These are phyloP conservation scores for Salvia sclarea DNA, from an alignment of 305 asterid species.

Conservation along the genomic window DNA sequence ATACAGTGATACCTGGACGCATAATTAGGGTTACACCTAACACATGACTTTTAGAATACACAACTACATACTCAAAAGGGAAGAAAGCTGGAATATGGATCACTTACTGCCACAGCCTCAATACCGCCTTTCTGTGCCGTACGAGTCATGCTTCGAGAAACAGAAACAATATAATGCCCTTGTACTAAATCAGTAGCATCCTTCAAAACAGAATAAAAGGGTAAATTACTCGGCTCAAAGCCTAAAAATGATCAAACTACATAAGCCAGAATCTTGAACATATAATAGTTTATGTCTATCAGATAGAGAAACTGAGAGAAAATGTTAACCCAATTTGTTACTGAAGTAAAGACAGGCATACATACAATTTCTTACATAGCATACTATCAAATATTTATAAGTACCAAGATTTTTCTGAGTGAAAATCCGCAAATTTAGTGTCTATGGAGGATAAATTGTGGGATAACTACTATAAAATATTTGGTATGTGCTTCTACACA, in stretches of 20 bases:
- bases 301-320: constrained; percentile 16
- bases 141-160: constrained; percentile 75
- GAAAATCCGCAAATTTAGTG: background rate
- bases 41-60: constrained; percentile 20
- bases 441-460: background rate
- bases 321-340: constrained; percentile 22
- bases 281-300: constrained; percentile 21
- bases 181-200: constrained; percentile 90
- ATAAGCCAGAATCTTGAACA: constrained; percentile 19
- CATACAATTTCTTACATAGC: background rate
- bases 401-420: constrained; percentile 11
- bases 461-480: constrained; percentile 2
- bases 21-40: background rate
- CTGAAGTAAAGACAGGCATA: background rate
- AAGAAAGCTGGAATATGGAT: constrained; percentile 22
- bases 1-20: background rate
- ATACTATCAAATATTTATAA: background rate
- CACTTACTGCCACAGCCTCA: constrained; percentile 87
- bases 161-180: constrained; percentile 90
- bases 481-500: background rate
- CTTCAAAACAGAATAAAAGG: constrained; percentile 47
- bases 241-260: constrained; percentile 20
- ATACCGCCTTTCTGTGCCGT: constrained; percentile 75
- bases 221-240: constrained; percentile 18
- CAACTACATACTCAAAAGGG: background rate